Conservation (phyloP, 2,329 filamentous ascomycete species). For the Aspergillus pseudoviridinutans region DNA sequence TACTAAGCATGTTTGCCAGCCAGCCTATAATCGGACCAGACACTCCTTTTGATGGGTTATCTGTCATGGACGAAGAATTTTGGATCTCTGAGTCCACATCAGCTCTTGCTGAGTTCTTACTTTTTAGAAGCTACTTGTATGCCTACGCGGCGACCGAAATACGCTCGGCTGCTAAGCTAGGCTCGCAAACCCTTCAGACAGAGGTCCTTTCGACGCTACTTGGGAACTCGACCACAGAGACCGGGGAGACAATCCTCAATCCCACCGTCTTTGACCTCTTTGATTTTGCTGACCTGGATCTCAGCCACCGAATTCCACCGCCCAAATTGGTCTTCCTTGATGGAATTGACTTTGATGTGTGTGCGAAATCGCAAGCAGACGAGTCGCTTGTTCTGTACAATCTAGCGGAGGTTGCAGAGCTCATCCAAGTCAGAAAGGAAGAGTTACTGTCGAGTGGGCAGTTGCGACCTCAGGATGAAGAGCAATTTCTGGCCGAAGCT, state of each 20-base stretch:
- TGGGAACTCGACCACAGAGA: conserved; percentile 63
- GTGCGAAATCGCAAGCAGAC: conserved; percentile 58
- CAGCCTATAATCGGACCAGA: conserved; percentile 67
- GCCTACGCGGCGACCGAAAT: conserved; percentile 86
- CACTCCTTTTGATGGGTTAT: conserved; percentile 69
- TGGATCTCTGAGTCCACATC: conserved; percentile 63
- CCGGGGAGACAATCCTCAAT: conserved; percentile 63
- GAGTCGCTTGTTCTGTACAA: conserved; percentile 56
- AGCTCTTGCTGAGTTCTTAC: conserved; percentile 72
- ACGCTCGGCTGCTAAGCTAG: conserved; percentile 67
- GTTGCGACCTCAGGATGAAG: conserved; percentile 42
- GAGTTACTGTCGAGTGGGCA: conserved; percentile 38
- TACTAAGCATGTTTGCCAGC: conserved; percentile 70
- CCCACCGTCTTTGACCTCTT: conserved; percentile 86
- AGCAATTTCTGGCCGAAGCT: conserved; percentile 38
- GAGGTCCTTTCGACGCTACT: conserved; percentile 66
- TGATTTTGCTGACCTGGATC: conserved; percentile 74
- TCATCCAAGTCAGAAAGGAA: conserved; percentile 56
- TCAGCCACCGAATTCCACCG: conserved; percentile 44
- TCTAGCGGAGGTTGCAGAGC: conserved; percentile 65
- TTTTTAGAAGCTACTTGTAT: conserved; percentile 69
- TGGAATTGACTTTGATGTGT: conserved; percentile 65
- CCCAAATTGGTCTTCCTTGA: conserved; percentile 59
- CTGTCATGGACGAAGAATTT: conserved; percentile 61
- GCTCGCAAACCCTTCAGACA: conserved; percentile 66